Evolutionary conservation across 495 filamentous ascomycete genomes (phyloP), one percentile per base, ranked within the genome.

Genomic region (Aspergillus sclerotiicarbonarius): DNA sequence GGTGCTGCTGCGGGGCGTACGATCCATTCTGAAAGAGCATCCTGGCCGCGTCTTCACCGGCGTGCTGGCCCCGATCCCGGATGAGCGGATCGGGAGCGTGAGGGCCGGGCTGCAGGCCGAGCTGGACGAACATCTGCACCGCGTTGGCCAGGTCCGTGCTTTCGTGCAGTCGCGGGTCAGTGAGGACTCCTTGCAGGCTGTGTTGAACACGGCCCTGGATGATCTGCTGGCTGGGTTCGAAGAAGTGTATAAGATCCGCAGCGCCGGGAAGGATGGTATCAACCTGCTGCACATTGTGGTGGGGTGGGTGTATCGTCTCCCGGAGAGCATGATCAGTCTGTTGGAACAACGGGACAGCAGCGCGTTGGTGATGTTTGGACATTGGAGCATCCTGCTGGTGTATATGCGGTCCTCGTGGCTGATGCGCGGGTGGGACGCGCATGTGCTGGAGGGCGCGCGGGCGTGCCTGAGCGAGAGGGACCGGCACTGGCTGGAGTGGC

Each of bases 1-100:
- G 5, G 68, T 75, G 10, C 67, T 80, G 16, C 69, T 81, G 60
- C 66, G 68, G 7, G 78, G 78, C 0, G 78, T 81, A 45, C 69
- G 68, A 6, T 61, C 64, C 0, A 74, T 80, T 8, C 32, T 80
- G 1, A 25, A 31, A 8, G 53, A 60, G 6, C 50, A 64, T 1
- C 67, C 53, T 12, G 39, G 33, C 0, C 58, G 67, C 35, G 63
- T 77, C 5, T 77, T 74, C 30, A 67, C 51, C 3, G 72, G 72
- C 4, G 53, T 71, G 15, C 54, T 77, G 6, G 39, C 53, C 0
- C 65, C 68, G 6, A 43, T 56, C 0, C 19, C n/a, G 0, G 47
- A 64, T 8, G 43, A 58, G 1, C 18, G 15, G 0, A 43, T 53
- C 29, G 21, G 54, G 5, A 18, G 13, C 0, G n/a, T 72, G 3